Base-by-base conservation (phyloP, 2,329 filamentous ascomycete genomes). In the Aspergillus viridinutans region DNA sequence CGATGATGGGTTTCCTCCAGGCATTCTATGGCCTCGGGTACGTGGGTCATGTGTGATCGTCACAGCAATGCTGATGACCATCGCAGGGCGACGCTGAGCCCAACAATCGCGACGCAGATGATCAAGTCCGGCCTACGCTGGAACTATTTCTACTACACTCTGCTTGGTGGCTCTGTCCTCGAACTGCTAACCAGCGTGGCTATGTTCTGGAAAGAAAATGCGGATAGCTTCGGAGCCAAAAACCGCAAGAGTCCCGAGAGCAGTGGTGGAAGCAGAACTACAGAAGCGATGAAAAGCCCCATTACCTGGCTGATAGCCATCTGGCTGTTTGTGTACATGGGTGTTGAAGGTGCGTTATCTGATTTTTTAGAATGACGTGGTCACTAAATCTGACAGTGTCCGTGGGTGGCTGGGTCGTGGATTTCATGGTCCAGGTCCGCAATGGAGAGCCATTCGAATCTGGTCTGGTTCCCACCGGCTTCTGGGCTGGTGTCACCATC, bases 401-500 rank as follows among this genome's bases (percentile, higher is more conserved):
- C 5, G 48, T 61, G 4, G 50, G 52, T 14, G 88, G 88, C 29
- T 91, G 88, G 89, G 85, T 92, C 59, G 86, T 90, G 52, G 85
- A 85, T 2, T 91, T 92, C 70, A 92, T 92, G 88, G 82, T 90
- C n/a, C 75, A 81, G 26, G 85, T 89, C 10, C 81, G 90, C 7
- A 70, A 85, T 26, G 87, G 85, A 2, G 80, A 77, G 25, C 76
- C 83, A 0, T 90, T 90, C 65, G 78, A 83, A 3, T 84, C 85
- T 17, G 89, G 89, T 3, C 81, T 91, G 72, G 83, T 83, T 0
- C 85, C 84, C 0, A 91, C 87, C 0, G 85, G 88, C 0, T 92
- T 91, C 74, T 92, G 90, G 89, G 81, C 88, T 45, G 90, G 90
- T 0, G 78, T 92, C 61, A 90, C 89, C 0, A 67, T 90, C 0